Evolutionary conservation across 2,329 filamentous ascomycete genomes (phyloP), one percentile per base, ranked within the genome.

Genomic region (Graphilbum sp.): DNA sequence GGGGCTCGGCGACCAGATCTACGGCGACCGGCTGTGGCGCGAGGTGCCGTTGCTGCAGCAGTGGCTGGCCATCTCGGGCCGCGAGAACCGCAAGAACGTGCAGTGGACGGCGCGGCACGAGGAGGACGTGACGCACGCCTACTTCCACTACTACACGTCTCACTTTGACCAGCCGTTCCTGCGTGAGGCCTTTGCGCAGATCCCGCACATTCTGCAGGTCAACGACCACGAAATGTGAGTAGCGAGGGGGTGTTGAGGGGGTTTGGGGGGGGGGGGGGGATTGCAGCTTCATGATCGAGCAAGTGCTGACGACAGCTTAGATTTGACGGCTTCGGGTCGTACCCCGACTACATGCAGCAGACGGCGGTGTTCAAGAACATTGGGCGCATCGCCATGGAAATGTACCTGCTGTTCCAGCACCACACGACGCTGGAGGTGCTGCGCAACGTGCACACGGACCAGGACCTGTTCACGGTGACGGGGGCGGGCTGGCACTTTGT

Each of bases 321-420:
- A 41, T 98, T 98, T 49, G 90, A 98, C 52, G 90, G 90, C 20
- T 98, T 90, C 49, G 90, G 90, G 23, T 94, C 86, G 2, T 98
- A 96, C 51, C 90, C 90, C 0, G 86, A 94, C 44, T 92, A 96
- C 54, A 96, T 98, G 88, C 90, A 98, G 54, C 83, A 83, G 47
- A 95, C 86, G 16, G 80, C 93, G 46, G 86, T 96, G 62, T 96
- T 98, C 66, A 95, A 93, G 61, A 96, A 96, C 53, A 93, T 96
- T 51, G 90, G 90, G 19, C 76, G 90, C 29, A 79, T 98, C 44
- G 90, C 86, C 18, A 87, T 92, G 39, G 86, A 96, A 48, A 95
- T 95, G 87, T 98, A 96, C 54, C 69, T 98, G 27, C 71, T 98
- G 8, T 98, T 98, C 67, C 90, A 98, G 54, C 90, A 98, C 53